Evolutionary conservation across 768 basidiomycete genomes (phyloP).

Genomic region (Daedalea quercina): DNA sequence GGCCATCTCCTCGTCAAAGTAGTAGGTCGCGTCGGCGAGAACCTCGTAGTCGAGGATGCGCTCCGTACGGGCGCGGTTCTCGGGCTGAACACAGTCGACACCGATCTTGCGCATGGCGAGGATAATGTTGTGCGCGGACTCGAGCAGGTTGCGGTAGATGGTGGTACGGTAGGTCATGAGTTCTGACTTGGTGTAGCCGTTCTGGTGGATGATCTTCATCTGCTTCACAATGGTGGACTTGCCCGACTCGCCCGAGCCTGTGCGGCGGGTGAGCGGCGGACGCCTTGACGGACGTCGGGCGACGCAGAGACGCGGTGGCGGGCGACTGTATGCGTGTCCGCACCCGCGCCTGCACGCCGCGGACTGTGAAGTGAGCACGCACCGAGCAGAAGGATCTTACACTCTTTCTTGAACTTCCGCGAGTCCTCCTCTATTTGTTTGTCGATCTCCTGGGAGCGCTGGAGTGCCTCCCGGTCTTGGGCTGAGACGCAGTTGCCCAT

Average conservation of each 20-base stretch:
- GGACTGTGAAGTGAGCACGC: conserved; percentile 19
- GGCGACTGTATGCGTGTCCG: neutral
- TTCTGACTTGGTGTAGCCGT: conserved; percentile 78
- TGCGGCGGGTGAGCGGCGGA: neutral
- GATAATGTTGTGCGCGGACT: conserved; percentile 82
- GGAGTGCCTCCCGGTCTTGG: conserved; percentile 50
- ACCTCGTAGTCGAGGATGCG: conserved; percentile 55
- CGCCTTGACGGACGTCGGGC: too few species aligned
- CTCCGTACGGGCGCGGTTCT: conserved; percentile 60
- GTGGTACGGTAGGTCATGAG: conserved; percentile 69
- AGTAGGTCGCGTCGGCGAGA: conserved; percentile 34
- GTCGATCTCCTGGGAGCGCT: conserved; percentile 72
- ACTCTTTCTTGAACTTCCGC: conserved; percentile 76
- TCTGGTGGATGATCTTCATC: conserved; percentile 98
- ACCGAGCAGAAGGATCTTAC: conserved; percentile 93
- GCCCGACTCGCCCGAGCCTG: conserved; percentile 92
- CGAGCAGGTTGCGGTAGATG: conserved; percentile 83
- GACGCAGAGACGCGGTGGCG: neutral
- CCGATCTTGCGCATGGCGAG: conserved; percentile 83
- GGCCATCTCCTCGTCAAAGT: conserved; percentile 59
- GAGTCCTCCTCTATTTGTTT: conserved; percentile 81
- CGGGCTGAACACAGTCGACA: conserved; percentile 62
- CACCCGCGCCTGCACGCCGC: neutral
- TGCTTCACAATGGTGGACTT: conserved; percentile 97
- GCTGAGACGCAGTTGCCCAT: conserved; percentile 71